Conservation (phyloP, 2,329 filamentous ascomycete genomes). For the Fusarium sarcochroum region DNA sequence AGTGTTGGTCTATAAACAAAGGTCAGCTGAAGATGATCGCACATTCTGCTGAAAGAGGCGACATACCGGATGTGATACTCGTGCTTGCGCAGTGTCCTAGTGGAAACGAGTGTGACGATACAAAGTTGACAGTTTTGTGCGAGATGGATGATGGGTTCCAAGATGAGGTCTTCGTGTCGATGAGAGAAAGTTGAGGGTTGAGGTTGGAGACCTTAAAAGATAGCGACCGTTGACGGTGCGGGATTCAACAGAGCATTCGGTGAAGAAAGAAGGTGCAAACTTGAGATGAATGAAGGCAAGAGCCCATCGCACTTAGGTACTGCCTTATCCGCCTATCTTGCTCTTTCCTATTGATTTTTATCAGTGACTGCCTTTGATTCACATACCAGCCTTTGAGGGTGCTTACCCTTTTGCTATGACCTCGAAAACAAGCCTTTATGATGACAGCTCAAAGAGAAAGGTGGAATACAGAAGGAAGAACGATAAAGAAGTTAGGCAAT, state of each 20-base stretch:
- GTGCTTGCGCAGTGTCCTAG: background rate
- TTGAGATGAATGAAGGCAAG: conserved; percentile 28
- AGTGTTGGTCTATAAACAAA: background rate
- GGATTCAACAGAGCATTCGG: conserved; percentile 1
- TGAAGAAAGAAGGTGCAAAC: conserved; percentile 30
- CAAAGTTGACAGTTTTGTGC: background rate
- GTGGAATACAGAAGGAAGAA: background rate
- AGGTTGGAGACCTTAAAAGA: conserved; percentile 12
- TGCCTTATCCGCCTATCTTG: conserved; percentile 9
- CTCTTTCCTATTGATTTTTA: conserved; percentile 10
- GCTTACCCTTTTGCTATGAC: conserved; percentile 22
- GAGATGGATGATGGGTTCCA: conserved; percentile 15
- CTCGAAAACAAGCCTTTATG: background rate
- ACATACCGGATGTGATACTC: conserved; percentile 16
- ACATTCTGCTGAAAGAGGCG: background rate
- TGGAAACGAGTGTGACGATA: conserved; percentile 5
- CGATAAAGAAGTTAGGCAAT: background rate
- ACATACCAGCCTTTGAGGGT: background rate
- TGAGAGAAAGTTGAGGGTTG: conserved; percentile 24
- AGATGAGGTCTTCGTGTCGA: conserved; percentile 1
- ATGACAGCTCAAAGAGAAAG: conserved; percentile 1
- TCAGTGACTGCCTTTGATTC: conserved; percentile 9
- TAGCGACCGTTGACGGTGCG: conserved; percentile 3
- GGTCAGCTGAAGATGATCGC: background rate
- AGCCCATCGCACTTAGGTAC: conserved; percentile 8